These are phyloP conservation scores for Globisporangium spiculum DNA, from an alignment of 352 stramenopile species.

Conservation along the genomic window DNA sequence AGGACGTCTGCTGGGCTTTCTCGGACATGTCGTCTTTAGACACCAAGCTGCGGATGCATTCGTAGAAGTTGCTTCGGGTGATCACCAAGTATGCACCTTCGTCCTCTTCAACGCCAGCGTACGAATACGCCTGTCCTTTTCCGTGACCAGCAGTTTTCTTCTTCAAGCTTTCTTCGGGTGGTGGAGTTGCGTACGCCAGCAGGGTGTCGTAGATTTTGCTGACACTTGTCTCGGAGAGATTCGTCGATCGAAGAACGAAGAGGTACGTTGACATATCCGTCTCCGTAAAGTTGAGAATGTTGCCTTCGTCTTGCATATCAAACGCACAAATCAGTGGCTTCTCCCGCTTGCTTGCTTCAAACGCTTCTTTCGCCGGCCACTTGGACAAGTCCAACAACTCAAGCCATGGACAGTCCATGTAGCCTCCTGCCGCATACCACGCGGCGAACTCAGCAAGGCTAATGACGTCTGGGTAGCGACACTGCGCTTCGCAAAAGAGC, in stretches of 20 bases:
- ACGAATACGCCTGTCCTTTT: conserved; percentile 61
- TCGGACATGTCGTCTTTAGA: conserved; percentile 75
- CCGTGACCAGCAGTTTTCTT: conserved; percentile 38
- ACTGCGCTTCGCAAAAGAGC: conserved; percentile 71
- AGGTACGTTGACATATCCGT: conserved; percentile 86
- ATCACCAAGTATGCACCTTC: conserved; percentile 80
- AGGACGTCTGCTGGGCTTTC: conserved; percentile 83
- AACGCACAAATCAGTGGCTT: conserved; percentile 85
- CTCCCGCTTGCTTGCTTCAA: conserved; percentile 84
- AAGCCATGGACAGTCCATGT: conserved; percentile 94
- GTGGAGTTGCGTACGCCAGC: conserved; percentile 65
- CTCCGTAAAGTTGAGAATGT: conserved; percentile 81
- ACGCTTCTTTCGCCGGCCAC: conserved; percentile 89
- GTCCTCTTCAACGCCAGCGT: conserved; percentile 77
- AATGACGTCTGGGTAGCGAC: conserved; percentile 72
- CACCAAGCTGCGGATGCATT: conserved; percentile 83
- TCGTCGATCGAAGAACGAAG: conserved; percentile 79
- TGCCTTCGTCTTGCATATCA: conserved; percentile 81
- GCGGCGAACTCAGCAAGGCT: conserved; percentile 94
- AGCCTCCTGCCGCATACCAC: conserved; percentile 95
- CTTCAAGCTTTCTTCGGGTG: conserved; percentile 65
- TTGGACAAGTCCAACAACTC: conserved; percentile 96
- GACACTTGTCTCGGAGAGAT: conserved; percentile 64
- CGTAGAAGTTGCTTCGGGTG: conserved; percentile 80
- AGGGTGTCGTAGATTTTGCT: conserved; percentile 81